These are phyloP conservation scores for Malassezia nana DNA, from an alignment of 1,284 basidiomycete genomes.

Conservation along the genomic window DNA sequence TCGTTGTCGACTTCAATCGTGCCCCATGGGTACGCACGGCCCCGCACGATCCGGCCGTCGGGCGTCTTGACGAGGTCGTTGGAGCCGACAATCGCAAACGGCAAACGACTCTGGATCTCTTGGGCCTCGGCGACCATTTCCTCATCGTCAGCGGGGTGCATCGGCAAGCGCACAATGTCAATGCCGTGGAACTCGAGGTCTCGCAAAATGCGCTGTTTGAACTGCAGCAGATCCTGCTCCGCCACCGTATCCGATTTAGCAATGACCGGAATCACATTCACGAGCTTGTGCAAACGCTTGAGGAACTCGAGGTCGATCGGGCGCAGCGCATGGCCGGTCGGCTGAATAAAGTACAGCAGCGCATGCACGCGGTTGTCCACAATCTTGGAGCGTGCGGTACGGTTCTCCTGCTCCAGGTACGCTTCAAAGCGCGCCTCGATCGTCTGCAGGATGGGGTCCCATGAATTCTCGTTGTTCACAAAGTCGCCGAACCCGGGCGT, in stretches of 20 bases:
- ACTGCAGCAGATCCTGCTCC: slow-evolving; percentile 35
- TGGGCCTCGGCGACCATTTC: slow-evolving; percentile 44
- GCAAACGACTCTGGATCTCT: slow-evolving; percentile 44
- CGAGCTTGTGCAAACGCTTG: slow-evolving; percentile 42
- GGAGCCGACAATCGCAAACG: slow-evolving; percentile 45
- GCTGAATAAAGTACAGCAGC: slow-evolving; percentile 48
- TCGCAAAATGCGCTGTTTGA: slow-evolving; percentile 44
- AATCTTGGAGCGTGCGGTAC: slow-evolving; percentile 44
- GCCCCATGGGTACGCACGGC: slow-evolving; percentile 47
- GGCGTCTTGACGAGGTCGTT: slow-evolving; percentile 43
- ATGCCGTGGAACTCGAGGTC: slow-evolving; percentile 46
- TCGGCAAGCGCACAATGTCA: slow-evolving; percentile 43
- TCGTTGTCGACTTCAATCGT: slow-evolving; percentile 48
- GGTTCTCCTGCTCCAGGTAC: slow-evolving; percentile 48
- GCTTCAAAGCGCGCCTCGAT: slow-evolving; percentile 46
- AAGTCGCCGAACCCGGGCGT: slow-evolving; percentile 47
- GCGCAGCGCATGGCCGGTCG: slow-evolving; percentile 42
- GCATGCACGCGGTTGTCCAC: slow-evolving; percentile 47
- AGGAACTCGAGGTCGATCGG: slow-evolving; percentile 48
- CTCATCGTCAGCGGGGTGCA: slow-evolving; percentile 43
- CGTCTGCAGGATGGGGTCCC: slow-evolving; percentile 47
- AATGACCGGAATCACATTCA: slow-evolving; percentile 47
- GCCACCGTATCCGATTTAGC: slow-evolving; percentile 47
- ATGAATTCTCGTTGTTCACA: slow-evolving; percentile 46
- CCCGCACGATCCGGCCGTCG: slow-evolving; percentile 43